A percentile compares a stretch with the other conserved stretches of the same genome.
phyloP scores from a whole-genome alignment of 192 early-diverging fungal genomes.

The Coemansia erecta region DNA sequence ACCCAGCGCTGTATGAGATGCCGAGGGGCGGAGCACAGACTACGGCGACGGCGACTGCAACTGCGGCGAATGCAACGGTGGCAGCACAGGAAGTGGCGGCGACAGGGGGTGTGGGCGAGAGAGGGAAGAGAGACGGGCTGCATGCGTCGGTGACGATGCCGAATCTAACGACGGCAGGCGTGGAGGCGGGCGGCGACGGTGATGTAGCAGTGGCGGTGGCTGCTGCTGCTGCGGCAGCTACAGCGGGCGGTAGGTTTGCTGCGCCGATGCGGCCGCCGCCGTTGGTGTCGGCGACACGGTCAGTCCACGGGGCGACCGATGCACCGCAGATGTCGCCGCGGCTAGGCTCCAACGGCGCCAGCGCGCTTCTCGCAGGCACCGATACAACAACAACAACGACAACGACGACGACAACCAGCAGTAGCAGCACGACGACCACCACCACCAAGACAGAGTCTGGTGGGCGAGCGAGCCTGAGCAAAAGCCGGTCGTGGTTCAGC shows the following conservation, averaged over 20 bases:
- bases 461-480: constrained; percentile 6
- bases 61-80: neutral
- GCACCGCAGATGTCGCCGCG: constrained; percentile 10
- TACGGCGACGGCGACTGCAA: neutral
- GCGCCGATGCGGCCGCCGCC: constrained; percentile 45
- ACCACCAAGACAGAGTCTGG: neutral
- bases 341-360: neutral
- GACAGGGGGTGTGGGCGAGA: neutral
- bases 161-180: constrained; percentile 9
- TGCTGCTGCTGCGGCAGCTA: neutral
- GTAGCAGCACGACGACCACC: neutral
- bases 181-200: neutral
- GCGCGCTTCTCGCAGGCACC: neutral
- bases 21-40: constrained; percentile 14
- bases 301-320: constrained; percentile 18
- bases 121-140: neutral
- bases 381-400: constrained; percentile 13
- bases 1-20: constrained; percentile 40
- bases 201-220: constrained; percentile 1
- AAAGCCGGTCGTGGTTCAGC: constrained; percentile 46
- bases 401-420: neutral
- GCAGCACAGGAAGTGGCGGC: neutral
- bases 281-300: constrained; percentile 36
- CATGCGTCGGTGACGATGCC: constrained; percentile 30
- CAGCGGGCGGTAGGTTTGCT: constrained; percentile 10